These are phyloP conservation scores for Nicotiana otophora DNA, from an alignment of 257 asterid genomes.

Conservation along the genomic window DNA sequence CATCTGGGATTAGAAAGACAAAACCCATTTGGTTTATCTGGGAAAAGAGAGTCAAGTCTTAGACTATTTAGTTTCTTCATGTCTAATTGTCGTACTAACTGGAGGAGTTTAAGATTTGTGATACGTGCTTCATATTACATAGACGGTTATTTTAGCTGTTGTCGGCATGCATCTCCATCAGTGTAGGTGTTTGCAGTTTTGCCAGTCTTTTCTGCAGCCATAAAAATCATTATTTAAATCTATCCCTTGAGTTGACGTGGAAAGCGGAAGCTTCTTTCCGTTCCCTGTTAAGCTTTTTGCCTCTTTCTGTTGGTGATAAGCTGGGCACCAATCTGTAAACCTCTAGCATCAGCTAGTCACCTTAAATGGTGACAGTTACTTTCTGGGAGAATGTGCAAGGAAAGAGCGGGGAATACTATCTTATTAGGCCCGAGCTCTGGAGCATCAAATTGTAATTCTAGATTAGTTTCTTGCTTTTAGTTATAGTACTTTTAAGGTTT, in stretches of 20 bases:
- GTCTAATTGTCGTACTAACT: background rate
- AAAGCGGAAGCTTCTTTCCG: background rate
- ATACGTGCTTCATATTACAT: background rate
- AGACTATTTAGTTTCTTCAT: background rate
- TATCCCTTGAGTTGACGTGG: background rate
- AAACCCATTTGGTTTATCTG: background rate
- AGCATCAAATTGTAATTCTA: background rate
- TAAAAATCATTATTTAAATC: background rate
- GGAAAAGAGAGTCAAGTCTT: background rate
- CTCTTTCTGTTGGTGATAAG: background rate
- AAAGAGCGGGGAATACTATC: background rate
- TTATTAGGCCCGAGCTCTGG: background rate
- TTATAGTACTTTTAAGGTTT: background rate
- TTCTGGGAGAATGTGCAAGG: no score
- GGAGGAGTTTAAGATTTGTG: background rate
- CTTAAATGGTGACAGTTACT: background rate
- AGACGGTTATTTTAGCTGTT: background rate
- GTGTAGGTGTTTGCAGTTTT: background rate
- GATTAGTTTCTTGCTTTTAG: background rate
- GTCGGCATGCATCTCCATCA: background rate
- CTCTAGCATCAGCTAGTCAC: background rate
- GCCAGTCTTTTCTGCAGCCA: background rate
- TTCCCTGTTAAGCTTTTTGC: background rate
- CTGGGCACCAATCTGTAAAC: background rate
- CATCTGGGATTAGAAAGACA: background rate